Conservation (phyloP, 1,284 basidiomycete genomes). For the Ganoderma resinaceum region DNA sequence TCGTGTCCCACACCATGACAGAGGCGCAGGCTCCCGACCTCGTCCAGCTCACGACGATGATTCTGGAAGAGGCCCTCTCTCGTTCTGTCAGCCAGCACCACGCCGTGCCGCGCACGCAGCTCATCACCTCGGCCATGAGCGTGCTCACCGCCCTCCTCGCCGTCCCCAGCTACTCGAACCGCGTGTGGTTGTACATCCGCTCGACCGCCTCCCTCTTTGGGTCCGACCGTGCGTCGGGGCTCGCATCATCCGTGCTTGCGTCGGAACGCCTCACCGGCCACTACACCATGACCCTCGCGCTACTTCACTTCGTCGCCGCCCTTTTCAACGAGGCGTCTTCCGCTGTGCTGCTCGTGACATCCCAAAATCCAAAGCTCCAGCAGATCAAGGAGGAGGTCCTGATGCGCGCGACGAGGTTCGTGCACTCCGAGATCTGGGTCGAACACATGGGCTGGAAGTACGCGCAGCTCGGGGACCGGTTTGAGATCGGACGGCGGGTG, state of each 20-base stretch:
- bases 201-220: constrained; percentile 82
- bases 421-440: constrained; percentile 87
- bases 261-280: constrained; percentile 76
- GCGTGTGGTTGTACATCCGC: constrained; percentile 87
- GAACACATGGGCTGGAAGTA: constrained; percentile 88
- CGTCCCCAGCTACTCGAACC: constrained; percentile 75
- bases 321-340: constrained; percentile 78
- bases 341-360: constrained; percentile 58
- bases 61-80: constrained; percentile 83
- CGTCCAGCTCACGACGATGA: constrained; percentile 81
- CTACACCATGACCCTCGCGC: constrained; percentile 81
- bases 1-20: constrained; percentile 57
- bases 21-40: constrained; percentile 69
- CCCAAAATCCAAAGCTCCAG: constrained; percentile 63
- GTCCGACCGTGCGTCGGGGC: constrained; percentile 58
- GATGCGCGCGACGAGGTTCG: constrained; percentile 75
- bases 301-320: constrained; percentile 79
- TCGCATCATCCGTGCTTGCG: constrained; percentile 70
- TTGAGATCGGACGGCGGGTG: constrained; percentile 78
- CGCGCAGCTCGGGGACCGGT: constrained; percentile 75
- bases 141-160: constrained; percentile 82
- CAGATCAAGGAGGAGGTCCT: constrained; percentile 86
- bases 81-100: constrained; percentile 53
- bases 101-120: constrained; percentile 56
- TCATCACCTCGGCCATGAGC: constrained; percentile 83